Evolutionary conservation across 768 basidiomycete genomes (phyloP).

Genomic region (Boletus rubroflammeus): DNA sequence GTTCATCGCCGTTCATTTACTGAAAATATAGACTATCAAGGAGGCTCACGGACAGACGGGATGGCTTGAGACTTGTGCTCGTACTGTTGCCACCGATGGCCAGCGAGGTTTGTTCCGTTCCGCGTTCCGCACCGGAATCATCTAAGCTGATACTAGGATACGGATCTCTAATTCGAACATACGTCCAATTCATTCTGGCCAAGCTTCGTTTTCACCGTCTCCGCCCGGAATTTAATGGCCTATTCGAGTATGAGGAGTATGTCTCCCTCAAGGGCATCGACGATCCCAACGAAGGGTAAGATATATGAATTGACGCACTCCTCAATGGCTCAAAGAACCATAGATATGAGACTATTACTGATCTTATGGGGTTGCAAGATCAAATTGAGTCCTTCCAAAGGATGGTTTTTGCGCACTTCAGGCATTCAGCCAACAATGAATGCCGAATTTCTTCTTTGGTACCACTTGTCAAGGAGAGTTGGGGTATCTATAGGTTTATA

Average conservation of each 20-base stretch:
- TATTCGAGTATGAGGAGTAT: conserved; percentile 99
- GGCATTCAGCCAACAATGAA: conserved; percentile 89
- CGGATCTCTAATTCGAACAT: conserved; percentile 87
- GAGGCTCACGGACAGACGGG: conserved; percentile 96
- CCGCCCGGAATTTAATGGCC: conserved; percentile 95
- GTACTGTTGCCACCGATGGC: conserved; percentile 80
- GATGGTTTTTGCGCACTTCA: conserved; percentile 94
- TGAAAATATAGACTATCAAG: conserved; percentile 74
- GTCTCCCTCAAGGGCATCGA: conserved; percentile 95
- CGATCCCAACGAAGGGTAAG: conserved; percentile 98
- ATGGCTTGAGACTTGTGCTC: conserved; percentile 96
- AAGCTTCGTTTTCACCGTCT: conserved; percentile 95
- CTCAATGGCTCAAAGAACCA: conserved; percentile 8
- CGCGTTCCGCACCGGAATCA: not conserved
- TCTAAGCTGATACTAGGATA: conserved; percentile 58
- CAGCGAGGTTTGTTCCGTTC: conserved; percentile 53
- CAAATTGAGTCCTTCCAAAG: conserved; percentile 99
- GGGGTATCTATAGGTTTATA: conserved; percentile 98
- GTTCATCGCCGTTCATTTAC: conserved; percentile 8
- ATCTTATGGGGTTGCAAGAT: conserved; percentile 97
- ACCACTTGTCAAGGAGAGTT: conserved; percentile 97
- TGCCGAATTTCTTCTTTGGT: conserved; percentile 95
- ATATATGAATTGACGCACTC: conserved; percentile 1
- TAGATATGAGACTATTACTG: conserved; percentile 96
- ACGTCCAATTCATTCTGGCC: conserved; percentile 92